Base-by-base conservation (phyloP, 371 early-diverging fungal species). In the Capillidium rhysosporum region DNA sequence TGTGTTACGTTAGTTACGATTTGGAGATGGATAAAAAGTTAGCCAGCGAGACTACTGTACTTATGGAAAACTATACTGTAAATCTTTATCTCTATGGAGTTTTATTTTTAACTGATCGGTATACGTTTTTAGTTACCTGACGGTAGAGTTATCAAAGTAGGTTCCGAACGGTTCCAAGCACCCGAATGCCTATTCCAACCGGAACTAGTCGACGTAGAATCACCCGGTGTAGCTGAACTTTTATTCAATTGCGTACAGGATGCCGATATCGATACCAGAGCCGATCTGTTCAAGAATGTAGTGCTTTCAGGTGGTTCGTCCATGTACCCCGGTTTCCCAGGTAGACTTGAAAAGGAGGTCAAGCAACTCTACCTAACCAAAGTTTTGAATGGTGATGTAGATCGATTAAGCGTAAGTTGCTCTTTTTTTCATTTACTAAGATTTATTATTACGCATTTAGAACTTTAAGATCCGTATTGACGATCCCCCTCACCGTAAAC, bases 151-250 rank as follows among this genome's bases (percentile, higher is more conserved):
- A 98, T 99, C 71, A 92, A 89, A 71, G 88, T 99, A 64, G 93
- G 96, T 52, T 89, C 83, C 74, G 96, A 96, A 73, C 90, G 94
- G 75, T 99, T 93, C 89, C 91, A 90, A 73, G 87, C 77, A 63
- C 98, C 99, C 56, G 99, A 99, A 76, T 89, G 95, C 55, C 82
- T 99, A 61, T 99, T 99, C 90, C 96, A 96, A 68, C 99, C 99
- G 55, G 76, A 81, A 43, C 71, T 94, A 64, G 67, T 91, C 52
- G 97, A 96, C 61, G 71, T 83, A 59, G 98, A 98, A 72, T 73
- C 80, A 53, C 67, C 76, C 56, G 95, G 96, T 66, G 85, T 97
- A 69, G 95, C 94, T 63, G 89, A 92, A 64, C 89, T 90, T 56
- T 82, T 89, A 58, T 92, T 87, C 72, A 82, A 90, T 72, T 89